Percentiles rank a stretch among this genome's conserved stretches.
phyloP scores from a whole-genome alignment of 2,329 filamentous ascomycete genomes.

The Pestalotiopsis sp. region DNA sequence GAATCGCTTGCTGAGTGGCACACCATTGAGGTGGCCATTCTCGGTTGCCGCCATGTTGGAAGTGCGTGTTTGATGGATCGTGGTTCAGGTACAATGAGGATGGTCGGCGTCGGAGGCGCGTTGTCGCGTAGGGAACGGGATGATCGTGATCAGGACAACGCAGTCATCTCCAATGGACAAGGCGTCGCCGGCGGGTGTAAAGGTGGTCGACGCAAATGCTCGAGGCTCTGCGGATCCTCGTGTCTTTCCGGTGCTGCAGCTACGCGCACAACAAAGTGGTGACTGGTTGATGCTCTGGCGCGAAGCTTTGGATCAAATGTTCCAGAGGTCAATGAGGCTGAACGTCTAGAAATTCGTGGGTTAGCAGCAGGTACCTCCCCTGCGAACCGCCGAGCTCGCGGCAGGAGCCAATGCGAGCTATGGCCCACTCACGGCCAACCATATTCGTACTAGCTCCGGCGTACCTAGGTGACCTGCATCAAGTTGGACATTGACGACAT shows the following conservation, averaged over 20 bases:
- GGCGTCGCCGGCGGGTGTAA: background rate
- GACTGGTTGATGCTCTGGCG: background rate
- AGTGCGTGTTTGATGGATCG: slow-evolving; percentile 20
- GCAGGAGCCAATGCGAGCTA: background rate
- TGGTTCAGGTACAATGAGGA: background rate
- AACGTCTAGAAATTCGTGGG: background rate
- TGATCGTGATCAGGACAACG: background rate
- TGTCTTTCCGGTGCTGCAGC: background rate
- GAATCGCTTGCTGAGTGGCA: slow-evolving; percentile 56
- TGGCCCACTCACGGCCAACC: too few relatives aligned
- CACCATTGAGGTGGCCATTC: slow-evolving; percentile 42
- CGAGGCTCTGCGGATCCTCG: background rate
- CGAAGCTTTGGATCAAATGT: background rate
- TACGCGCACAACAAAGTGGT: background rate
- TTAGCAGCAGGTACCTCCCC: background rate
- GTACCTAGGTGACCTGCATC: too few relatives aligned
- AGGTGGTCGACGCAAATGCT: background rate
- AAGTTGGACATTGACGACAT: too few relatives aligned
- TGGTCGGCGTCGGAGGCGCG: background rate
- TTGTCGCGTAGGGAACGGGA: background rate
- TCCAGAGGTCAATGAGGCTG: background rate
- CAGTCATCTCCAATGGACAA: slow-evolving; percentile 2
- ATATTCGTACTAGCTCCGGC: too few relatives aligned
- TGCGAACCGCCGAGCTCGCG: background rate
- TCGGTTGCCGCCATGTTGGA: slow-evolving; percentile 41